These are phyloP conservation scores for Cyclostephanos invisitatus DNA, from an alignment of 108 stramenopile species.

Conservation along the genomic window DNA sequence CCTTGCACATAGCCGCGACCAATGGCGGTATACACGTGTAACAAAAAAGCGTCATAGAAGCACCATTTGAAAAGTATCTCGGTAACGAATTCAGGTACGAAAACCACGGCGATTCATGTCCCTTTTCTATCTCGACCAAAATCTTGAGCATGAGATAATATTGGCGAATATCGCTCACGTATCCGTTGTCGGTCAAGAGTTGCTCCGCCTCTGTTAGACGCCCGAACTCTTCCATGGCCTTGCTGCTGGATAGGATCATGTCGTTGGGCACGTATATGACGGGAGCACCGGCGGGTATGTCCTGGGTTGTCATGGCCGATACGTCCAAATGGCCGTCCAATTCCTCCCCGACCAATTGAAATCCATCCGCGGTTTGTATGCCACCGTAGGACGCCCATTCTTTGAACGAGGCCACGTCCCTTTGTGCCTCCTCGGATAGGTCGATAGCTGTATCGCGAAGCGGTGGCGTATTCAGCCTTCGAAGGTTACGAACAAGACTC, in stretches of 20 bases:
- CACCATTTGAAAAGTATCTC: slow-evolving; percentile 27
- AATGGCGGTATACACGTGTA: slow-evolving; percentile 40
- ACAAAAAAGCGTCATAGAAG: slow-evolving; percentile 41
- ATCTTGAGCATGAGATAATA: slow-evolving; percentile 43
- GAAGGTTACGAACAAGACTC: neutral
- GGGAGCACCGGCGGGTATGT: slow-evolving; percentile 46
- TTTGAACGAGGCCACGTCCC: slow-evolving; percentile 47
- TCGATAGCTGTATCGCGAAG: slow-evolving; percentile 25
- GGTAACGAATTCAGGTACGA: slow-evolving; percentile 33
- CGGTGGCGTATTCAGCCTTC: neutral
- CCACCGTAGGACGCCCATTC: slow-evolving; percentile 52
- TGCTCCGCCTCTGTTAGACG: slow-evolving; percentile 42
- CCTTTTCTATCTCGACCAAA: slow-evolving; percentile 29
- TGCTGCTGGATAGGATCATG: slow-evolving; percentile 47
- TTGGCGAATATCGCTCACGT: slow-evolving; percentile 20
- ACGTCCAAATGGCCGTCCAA: slow-evolving; percentile 25
- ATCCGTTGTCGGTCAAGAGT: slow-evolving; percentile 12
- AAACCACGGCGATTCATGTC: slow-evolving; percentile 27
- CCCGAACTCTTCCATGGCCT: slow-evolving; percentile 51
- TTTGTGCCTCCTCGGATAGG: slow-evolving; percentile 28
- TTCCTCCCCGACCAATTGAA: slow-evolving; percentile 33
- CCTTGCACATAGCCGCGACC: slow-evolving; percentile 16
- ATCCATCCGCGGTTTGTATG: slow-evolving; percentile 47
- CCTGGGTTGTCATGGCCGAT: slow-evolving; percentile 40
- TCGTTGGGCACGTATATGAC: slow-evolving; percentile 49